phyloP scores from a whole-genome alignment of 2,329 filamentous ascomycete species.

The Penicillium sumatraense region DNA sequence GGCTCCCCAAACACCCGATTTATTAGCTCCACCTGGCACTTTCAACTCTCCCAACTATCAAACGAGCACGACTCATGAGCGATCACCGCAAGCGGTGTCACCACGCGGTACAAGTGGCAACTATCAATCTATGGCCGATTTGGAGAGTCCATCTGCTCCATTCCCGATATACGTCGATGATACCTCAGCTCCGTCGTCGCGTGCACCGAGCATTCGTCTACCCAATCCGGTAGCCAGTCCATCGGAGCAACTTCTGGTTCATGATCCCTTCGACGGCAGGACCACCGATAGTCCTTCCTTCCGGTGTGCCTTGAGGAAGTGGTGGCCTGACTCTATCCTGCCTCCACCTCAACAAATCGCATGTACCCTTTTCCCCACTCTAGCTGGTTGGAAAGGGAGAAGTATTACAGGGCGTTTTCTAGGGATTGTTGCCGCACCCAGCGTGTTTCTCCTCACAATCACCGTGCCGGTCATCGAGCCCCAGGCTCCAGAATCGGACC shows the following conservation, averaged over 20 bases:
- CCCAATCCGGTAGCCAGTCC: slow-evolving; percentile 50
- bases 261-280: slow-evolving; percentile 34
- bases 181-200: slow-evolving; percentile 49
- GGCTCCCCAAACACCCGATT: slow-evolving; percentile 39
- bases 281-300: slow-evolving; percentile 46
- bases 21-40: slow-evolving; percentile 48
- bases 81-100: slow-evolving; percentile 36
- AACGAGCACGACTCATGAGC: slow-evolving; percentile 22
- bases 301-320: slow-evolving; percentile 56
- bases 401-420: slow-evolving; percentile 81
- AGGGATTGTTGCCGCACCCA: slow-evolving; percentile 82
- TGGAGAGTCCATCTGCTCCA: slow-evolving; percentile 57
- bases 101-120: slow-evolving; percentile 29
- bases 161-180: slow-evolving; percentile 73
- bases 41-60: slow-evolving; percentile 46
- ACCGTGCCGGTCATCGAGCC: slow-evolving; percentile 90
- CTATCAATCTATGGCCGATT: slow-evolving; percentile 11
- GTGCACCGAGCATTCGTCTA: slow-evolving; percentile 61
- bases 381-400: slow-evolving; percentile 81
- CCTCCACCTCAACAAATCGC: slow-evolving; percentile 73
- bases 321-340: slow-evolving; percentile 81
- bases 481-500: slow-evolving; percentile 55
- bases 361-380: slow-evolving; percentile 81
- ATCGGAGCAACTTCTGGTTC: slow-evolving; percentile 33
- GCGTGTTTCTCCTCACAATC: slow-evolving; percentile 84